Conservation (phyloP, 805 yeast species). For the Lipomyces starkeyi region DNA sequence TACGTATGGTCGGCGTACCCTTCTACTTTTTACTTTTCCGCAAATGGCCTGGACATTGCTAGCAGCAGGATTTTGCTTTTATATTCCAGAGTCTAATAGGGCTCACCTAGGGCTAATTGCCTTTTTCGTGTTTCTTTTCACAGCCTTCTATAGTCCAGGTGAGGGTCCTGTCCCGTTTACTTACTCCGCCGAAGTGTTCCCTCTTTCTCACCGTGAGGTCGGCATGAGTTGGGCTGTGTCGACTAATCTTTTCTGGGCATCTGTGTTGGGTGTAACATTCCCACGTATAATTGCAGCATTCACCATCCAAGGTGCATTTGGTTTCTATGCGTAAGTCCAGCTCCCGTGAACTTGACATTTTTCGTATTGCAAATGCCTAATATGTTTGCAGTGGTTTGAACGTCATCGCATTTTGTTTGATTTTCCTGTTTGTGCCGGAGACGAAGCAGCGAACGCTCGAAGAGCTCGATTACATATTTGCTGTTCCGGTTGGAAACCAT, state of each 20-base stretch:
- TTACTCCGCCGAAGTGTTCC: conserved; percentile 84
- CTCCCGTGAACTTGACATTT: too few species aligned
- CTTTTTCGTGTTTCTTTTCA: conserved; percentile 73
- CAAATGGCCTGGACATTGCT: conserved; percentile 61
- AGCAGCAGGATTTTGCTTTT: conserved; percentile 64
- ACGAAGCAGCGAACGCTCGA: conserved; percentile 67
- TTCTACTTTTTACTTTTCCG: conserved; percentile 65
- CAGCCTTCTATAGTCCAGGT: conserved; percentile 78
- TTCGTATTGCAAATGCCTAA: too few species aligned
- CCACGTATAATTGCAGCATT: conserved; percentile 71
- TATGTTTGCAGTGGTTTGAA: conserved; percentile 63
- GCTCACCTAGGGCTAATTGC: conserved; percentile 69
- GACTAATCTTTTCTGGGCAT: conserved; percentile 57
- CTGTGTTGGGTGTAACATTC: conserved; percentile 76
- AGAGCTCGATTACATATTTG: conserved; percentile 53
- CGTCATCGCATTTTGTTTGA: conserved; percentile 67
- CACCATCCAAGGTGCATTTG: conserved; percentile 83
- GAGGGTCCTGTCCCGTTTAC: conserved; percentile 92
- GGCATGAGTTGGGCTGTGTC: conserved; percentile 84
- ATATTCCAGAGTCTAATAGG: conserved; percentile 58
- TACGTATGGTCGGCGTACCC: conserved; percentile 70
- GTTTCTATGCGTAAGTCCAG: conserved; percentile 65
- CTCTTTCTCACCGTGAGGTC: conserved; percentile 75
- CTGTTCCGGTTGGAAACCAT: conserved; percentile 28
- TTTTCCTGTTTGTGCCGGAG: conserved; percentile 61